Conservation (phyloP, 1,139 yeast genomes). For the Chernovozyma aurita region DNA sequence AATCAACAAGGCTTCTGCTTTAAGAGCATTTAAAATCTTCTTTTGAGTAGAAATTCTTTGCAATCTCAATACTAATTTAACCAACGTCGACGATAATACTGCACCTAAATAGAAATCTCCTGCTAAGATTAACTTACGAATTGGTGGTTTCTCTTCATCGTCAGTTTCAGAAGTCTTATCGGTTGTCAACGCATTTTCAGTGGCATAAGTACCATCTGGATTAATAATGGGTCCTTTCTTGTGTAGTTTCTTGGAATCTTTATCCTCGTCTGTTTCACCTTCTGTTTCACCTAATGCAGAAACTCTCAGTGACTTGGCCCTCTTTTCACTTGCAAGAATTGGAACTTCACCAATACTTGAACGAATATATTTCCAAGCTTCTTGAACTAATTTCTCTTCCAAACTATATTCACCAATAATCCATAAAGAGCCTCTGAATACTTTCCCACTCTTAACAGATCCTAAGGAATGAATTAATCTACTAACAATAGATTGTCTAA, state of each 20-base stretch:
- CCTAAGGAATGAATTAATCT: slow-evolving; percentile 64
- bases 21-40: slow-evolving; percentile 70
- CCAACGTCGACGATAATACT: slow-evolving; percentile 81
- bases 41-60: slow-evolving; percentile 52
- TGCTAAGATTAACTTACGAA: slow-evolving; percentile 74
- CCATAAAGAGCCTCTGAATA: slow-evolving; percentile 93
- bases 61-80: slow-evolving; percentile 81
- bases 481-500: slow-evolving; percentile 62
- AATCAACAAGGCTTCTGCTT: slow-evolving; percentile 91
- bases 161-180: slow-evolving; percentile 28
- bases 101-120: slow-evolving; percentile 94
- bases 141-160: slow-evolving; percentile 55
- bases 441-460: slow-evolving; percentile 78
- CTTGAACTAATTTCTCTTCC: slow-evolving; percentile 70
- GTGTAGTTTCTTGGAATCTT: slow-evolving; percentile 17
- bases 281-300: slow-evolving; percentile 28
- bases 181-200: slow-evolving; percentile 80
- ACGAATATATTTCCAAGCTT: slow-evolving; percentile 85
- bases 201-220: slow-evolving; percentile 98
- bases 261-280: slow-evolving; percentile 21
- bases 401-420: slow-evolving; percentile 87
- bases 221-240: slow-evolving; percentile 74
- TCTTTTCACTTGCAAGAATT: slow-evolving; percentile 70
- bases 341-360: slow-evolving; percentile 88
- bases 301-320: slow-evolving; percentile 32